A percentile compares a stretch with the other conserved stretches of the same genome.
phyloP scores from a whole-genome alignment of 352 stramenopile genomes.

The Phytophthora cactorum region DNA sequence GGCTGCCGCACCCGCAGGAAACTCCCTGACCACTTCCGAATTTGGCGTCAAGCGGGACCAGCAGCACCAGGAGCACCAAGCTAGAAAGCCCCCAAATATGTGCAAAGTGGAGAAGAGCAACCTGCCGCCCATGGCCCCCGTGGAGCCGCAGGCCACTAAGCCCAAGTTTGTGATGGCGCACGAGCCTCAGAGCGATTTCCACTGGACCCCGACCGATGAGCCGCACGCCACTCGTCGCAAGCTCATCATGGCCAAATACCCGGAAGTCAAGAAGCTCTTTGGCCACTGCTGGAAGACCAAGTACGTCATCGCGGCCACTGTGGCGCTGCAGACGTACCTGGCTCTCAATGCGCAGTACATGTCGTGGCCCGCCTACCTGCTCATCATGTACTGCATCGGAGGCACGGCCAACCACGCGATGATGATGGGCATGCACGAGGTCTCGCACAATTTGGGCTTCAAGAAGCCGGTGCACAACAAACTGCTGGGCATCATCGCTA shows the following conservation, averaged over 20 bases:
- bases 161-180: conserved; percentile 55
- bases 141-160: conserved; percentile 47
- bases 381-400: conserved; percentile 87
- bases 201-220: conserved; percentile 86
- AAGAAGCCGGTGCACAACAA: conserved; percentile 92
- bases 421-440: conserved; percentile 96
- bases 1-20: background rate
- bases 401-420: conserved; percentile 95
- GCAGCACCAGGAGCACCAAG: conserved; percentile 6
- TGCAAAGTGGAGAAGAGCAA: conserved; percentile 54
- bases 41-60: conserved; percentile 30
- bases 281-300: conserved; percentile 87
- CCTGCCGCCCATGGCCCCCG: conserved; percentile 40
- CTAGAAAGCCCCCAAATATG: conserved; percentile 26
- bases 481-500: conserved; percentile 92
- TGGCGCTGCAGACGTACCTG: conserved; percentile 85
- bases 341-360: conserved; percentile 72
- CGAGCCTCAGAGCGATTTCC: conserved; percentile 72
- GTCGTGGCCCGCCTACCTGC: conserved; percentile 65
- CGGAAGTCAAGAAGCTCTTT: conserved; percentile 91
- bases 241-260: conserved; percentile 88
- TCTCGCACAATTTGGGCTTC: conserved; percentile 96
- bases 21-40: conserved; percentile 26
- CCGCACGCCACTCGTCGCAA: conserved; percentile 87
- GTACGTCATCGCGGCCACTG: conserved; percentile 79